Base-by-base conservation (phyloP, 352 stramenopile species). In the Albugo laibachii region DNA sequence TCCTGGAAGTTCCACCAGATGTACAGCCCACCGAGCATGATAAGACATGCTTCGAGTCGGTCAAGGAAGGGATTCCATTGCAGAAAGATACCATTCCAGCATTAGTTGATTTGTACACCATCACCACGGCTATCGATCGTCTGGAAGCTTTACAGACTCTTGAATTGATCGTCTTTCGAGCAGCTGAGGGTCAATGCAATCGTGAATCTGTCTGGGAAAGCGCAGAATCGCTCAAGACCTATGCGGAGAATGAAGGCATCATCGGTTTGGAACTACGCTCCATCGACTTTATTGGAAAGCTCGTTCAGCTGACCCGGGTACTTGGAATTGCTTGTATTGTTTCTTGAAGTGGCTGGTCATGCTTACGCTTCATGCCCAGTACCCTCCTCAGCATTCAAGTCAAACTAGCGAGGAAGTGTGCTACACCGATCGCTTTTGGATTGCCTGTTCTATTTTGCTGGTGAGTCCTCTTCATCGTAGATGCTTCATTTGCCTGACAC, bases 1-100 rank as follows among this genome's bases (percentile, higher is more conserved):
- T 92, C 47, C 53, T 92, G 3, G 78, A 92, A 44, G 83, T 86
- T 20, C 71, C 71, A 2, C 34, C 67, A 5, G 78, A 92, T 50
- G 67, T 87, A n/a, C 74, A 91, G 35, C 68, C 72, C 0, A 88
- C 78, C 0, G 78, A 92, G 35, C 78, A 92, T 19, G 78, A 92
- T 53, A 72, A 75, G 18, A 80, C 70, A n/a, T 88, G 73, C 37
- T 92, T 87, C 36, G 46, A 80, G 47, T 83, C 75, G 1, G 84
- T 74, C 10, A 82, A 86, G 56, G 78, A 88, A 47, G 58, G 81
- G 24, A 83, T 92, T 35, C 78, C 78, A 19, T 55, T 88, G 10
- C 78, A 92, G 35, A 61, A 80, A 54, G 69, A 83, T 20, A 78
- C 69, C 15, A 55, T 92, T 4, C 62, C 65, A 19, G 50, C 76